These are phyloP conservation scores for Psophocarpus tetragonolobus DNA, from an alignment of 306 rosid species.

Conservation along the genomic window DNA sequence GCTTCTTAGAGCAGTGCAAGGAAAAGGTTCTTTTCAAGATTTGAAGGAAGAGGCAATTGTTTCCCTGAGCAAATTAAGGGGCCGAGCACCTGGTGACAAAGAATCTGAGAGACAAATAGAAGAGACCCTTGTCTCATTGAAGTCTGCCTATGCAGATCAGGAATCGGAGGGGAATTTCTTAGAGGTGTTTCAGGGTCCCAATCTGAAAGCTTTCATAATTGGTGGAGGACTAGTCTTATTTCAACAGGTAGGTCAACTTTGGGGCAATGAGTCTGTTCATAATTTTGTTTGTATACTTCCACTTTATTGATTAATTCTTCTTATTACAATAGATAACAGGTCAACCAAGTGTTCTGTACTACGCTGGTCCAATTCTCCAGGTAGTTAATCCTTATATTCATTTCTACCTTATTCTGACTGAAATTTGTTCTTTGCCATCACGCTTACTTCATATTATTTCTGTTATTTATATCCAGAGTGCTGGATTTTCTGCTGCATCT, in stretches of 20 bases:
- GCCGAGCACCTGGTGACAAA: conserved; percentile 75
- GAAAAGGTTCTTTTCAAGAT: conserved; percentile 72
- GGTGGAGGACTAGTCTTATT: conserved; percentile 94
- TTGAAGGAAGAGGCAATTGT: conserved; percentile 68
- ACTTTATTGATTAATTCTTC: conserved; percentile 38
- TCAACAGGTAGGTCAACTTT: conserved; percentile 74
- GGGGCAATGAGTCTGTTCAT: conserved; percentile 8
- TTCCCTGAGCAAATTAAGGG: conserved; percentile 78
- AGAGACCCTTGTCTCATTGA: conserved; percentile 68
- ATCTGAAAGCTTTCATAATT: conserved; percentile 83
- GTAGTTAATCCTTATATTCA: conserved; percentile 45
- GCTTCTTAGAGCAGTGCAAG: conserved; percentile 96
- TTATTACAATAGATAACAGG: conserved; percentile 85
- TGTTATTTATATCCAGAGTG: conserved; percentile 58
- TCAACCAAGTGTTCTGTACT: conserved; percentile 95
- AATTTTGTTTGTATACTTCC: conserved; percentile 18
- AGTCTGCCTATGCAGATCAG: conserved; percentile 70
- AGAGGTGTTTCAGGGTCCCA: conserved; percentile 94
- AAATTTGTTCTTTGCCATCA: conserved; percentile 26
- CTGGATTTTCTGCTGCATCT: conserved; percentile 95
- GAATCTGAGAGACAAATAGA: conserved; percentile 83
- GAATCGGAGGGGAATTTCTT: conserved; percentile 80
- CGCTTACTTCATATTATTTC: conserved; percentile 25
- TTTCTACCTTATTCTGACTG: conserved; percentile 12
- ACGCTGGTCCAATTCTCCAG: conserved; percentile 96